Percentiles rank a stretch among this genome's conserved stretches.
Evolutionary conservation across 2,329 filamentous ascomycete genomes (phyloP).

Genomic region (Lomentospora prolificans): DNA sequence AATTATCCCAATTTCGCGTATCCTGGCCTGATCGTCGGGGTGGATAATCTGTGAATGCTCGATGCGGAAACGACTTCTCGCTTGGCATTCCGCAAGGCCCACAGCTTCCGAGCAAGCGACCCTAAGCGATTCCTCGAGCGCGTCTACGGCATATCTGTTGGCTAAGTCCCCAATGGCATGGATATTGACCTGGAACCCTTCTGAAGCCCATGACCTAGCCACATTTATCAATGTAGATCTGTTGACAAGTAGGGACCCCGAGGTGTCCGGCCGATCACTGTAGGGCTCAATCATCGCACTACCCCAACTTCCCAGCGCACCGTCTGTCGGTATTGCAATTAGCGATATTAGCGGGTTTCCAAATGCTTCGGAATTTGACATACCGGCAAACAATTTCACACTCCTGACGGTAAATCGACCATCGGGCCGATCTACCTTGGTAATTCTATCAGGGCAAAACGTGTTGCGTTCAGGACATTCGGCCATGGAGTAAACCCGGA

Average conservation of each 20-base stretch:
- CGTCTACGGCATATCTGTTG: constrained; percentile 54
- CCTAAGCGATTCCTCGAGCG: constrained; percentile 47
- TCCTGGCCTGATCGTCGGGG: constrained; percentile 50
- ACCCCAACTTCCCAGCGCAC: constrained; percentile 61
- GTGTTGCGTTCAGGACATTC: constrained; percentile 56
- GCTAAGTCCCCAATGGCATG: constrained; percentile 64
- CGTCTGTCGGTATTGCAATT: constrained; percentile 34
- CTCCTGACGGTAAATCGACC: constrained; percentile 48
- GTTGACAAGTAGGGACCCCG: constrained; percentile 57
- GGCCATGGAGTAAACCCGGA: constrained; percentile 59
- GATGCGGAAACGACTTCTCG: constrained; percentile 51
- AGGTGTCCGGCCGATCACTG: constrained; percentile 48
- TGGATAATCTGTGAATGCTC: constrained; percentile 65
- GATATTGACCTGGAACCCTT: constrained; percentile 60
- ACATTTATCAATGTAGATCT: constrained; percentile 45
- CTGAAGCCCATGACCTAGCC: constrained; percentile 46
- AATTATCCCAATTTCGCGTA: constrained; percentile 49
- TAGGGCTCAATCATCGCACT: constrained; percentile 64
- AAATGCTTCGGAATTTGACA: constrained; percentile 13
- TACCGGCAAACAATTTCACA: constrained; percentile 61
- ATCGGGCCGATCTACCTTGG: constrained; percentile 31
- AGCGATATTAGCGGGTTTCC: neutral
- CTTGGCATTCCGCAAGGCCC: constrained; percentile 39
- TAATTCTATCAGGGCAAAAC: constrained; percentile 45
- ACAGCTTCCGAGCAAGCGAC: constrained; percentile 34